Conservation (phyloP, 352 stramenopile species). For the Thalassiosira exigua region DNA sequence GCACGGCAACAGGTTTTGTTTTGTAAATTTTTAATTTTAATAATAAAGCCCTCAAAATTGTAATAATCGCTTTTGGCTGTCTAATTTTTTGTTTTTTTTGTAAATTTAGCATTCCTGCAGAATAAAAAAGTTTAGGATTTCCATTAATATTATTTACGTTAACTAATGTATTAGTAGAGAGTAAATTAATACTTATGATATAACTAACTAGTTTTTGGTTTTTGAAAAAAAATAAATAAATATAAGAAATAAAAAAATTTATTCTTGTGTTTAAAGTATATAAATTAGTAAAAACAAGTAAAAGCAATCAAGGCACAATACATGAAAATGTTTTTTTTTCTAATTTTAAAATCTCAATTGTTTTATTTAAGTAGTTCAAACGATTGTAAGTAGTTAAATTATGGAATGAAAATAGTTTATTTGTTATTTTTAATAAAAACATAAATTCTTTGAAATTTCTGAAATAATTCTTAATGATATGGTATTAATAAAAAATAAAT, state of each 20-base stretch:
- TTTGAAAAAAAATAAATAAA: constrained; percentile 39
- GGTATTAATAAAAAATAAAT: constrained; percentile 43
- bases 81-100: constrained; percentile 50
- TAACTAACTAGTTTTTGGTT: constrained; percentile 52
- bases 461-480: constrained; percentile 50
- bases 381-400: constrained; percentile 9
- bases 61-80: constrained; percentile 28
- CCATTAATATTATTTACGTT: constrained; percentile 40
- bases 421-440: constrained; percentile 59
- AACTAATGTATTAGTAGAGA: constrained; percentile 34
- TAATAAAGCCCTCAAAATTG: constrained; percentile 37
- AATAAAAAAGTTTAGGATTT: constrained; percentile 43
- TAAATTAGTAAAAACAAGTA: constrained; percentile 6
- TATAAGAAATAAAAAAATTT: constrained; percentile 26
- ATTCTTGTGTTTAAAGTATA: constrained; percentile 5
- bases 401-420: constrained; percentile 21
- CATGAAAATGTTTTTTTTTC: constrained; percentile 6
- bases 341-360: constrained; percentile 15
- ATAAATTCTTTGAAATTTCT: constrained; percentile 47
- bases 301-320: constrained; percentile 1
- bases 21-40: constrained; percentile 53
- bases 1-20: constrained; percentile 47
- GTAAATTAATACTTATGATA: constrained; percentile 39
- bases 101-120: constrained; percentile 31
- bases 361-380: background rate